Evolutionary conservation across 257 asterid genomes (phyloP).

Genomic region (Solanum microdontum): DNA sequence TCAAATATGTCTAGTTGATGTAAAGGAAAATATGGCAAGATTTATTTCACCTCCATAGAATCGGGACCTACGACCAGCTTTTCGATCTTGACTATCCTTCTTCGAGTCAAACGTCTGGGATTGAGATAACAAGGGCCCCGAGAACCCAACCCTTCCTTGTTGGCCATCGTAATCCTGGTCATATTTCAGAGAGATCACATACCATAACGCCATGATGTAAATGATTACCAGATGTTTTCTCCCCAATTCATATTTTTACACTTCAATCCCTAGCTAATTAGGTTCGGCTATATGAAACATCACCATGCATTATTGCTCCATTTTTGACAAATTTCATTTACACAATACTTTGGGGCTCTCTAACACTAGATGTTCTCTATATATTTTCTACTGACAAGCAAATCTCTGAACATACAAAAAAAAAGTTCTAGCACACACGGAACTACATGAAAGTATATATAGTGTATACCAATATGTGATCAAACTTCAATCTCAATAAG

Average conservation of each 20-base stretch:
- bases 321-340: background rate
- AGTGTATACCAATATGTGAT: background rate
- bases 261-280: background rate
- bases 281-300: background rate
- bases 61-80: constrained; percentile 43
- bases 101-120: constrained; percentile 15
- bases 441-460: background rate
- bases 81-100: constrained; percentile 25
- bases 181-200: background rate
- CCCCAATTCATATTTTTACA: background rate
- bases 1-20: background rate
- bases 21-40: background rate
- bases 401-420: background rate
- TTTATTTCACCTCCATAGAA: constrained; percentile 43
- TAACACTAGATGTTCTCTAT: background rate
- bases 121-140: constrained; percentile 42
- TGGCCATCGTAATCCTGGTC: constrained; percentile 30
- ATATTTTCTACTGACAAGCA: background rate
- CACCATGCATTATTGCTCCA: background rate
- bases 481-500: background rate
- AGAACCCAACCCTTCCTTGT: constrained; percentile 33
- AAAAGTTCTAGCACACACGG: background rate
- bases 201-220: background rate
- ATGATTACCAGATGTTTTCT: background rate
- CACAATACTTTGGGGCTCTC: background rate